These are phyloP conservation scores for Myriosclerotinia curreyana DNA, from an alignment of 2,329 filamentous ascomycete species.

Conservation along the genomic window DNA sequence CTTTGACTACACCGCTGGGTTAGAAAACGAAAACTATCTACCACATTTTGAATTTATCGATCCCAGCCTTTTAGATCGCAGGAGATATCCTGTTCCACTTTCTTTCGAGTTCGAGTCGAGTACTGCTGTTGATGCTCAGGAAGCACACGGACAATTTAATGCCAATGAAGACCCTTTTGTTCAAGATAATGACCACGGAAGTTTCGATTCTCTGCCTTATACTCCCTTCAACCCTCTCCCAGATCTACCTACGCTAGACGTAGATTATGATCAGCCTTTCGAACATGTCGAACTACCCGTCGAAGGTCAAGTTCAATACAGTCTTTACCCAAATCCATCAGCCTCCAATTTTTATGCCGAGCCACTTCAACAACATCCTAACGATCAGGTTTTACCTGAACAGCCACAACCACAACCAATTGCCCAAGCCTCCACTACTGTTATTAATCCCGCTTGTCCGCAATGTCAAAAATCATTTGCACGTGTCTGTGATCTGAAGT, in stretches of 20 bases:
- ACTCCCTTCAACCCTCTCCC: neutral
- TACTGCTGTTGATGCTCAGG: slow-evolving; percentile 1
- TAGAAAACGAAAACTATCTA: slow-evolving; percentile 9
- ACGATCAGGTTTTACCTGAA: neutral
- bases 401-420: neutral
- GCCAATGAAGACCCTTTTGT: slow-evolving; percentile 2
- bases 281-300: neutral
- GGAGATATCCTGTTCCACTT: slow-evolving; percentile 8
- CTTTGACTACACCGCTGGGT: slow-evolving; percentile 11
- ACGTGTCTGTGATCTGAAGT: neutral
- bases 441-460: neutral
- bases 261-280: neutral
- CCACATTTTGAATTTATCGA: slow-evolving; percentile 7
- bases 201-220: slow-evolving; percentile 9
- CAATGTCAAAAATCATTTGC: neutral
- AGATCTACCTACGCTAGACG: neutral
- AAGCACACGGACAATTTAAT: neutral
- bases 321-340: neutral
- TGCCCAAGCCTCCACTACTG: neutral
- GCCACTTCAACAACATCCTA: neutral
- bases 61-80: slow-evolving; percentile 19
- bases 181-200: neutral
- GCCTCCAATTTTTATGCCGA: neutral
- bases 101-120: neutral
- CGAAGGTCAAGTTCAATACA: neutral